Conservation (phyloP, 2,329 filamentous ascomycete genomes). For the Gnomoniopsis smithogilvyi region DNA sequence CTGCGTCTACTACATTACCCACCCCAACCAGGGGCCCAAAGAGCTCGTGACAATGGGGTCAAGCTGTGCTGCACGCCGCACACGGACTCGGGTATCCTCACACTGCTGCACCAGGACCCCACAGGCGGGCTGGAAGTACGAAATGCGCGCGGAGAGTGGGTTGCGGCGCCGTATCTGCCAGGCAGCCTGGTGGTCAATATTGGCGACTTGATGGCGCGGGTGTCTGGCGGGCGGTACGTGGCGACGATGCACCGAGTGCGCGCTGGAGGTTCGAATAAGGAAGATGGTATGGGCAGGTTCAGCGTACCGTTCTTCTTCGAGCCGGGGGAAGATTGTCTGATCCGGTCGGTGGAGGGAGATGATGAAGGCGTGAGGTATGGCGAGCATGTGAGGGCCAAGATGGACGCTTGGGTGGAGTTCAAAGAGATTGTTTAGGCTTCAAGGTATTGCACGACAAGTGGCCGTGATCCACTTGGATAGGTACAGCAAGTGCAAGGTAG, state of each 20-base stretch:
- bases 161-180: constrained; percentile 16
- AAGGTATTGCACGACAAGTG: too few species aligned
- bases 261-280: background rate
- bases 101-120: background rate
- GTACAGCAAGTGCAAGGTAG: too few species aligned
- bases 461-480: too few species aligned
- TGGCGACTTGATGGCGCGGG: constrained; percentile 15
- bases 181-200: constrained; percentile 15
- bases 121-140: background rate
- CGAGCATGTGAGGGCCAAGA: background rate
- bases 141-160: constrained; percentile 14
- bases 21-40: background rate
- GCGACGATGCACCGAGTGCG: constrained; percentile 8
- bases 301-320: constrained; percentile 4
- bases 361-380: background rate
- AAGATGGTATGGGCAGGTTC: background rate
- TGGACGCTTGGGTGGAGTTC: background rate
- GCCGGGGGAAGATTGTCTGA: background rate
- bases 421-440: background rate
- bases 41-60: background rate
- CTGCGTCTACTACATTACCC: constrained; percentile 20
- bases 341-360: background rate
- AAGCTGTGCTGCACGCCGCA: constrained; percentile 1
- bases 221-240: constrained; percentile 15
- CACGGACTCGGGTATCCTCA: background rate